Conservation (phyloP, 352 stramenopile species). For the Phytopythium litorale region DNA sequence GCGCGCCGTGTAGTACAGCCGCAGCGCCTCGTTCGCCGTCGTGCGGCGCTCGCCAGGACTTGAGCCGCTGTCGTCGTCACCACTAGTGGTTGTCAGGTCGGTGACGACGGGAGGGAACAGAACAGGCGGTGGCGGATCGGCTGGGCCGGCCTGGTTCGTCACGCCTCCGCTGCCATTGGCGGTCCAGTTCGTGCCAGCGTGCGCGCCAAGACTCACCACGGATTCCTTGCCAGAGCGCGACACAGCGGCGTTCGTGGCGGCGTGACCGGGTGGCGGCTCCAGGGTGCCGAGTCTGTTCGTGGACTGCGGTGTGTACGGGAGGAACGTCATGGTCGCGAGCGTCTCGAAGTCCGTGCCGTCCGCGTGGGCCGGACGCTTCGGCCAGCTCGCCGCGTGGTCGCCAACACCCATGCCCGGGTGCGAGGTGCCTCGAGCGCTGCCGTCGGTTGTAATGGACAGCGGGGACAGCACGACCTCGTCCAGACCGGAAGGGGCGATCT, state of each 20-base stretch:
- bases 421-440: not conserved
- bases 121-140: not conserved
- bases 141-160: not conserved
- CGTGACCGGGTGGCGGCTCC: not conserved
- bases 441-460: not conserved
- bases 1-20: conserved; percentile 3
- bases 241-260: not conserved
- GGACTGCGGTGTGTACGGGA: not conserved
- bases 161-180: not conserved
- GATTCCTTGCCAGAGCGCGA: not conserved
- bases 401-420: not conserved
- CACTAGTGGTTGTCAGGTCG: not conserved
- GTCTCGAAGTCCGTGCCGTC: not conserved
- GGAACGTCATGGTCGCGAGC: not conserved
- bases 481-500: not conserved
- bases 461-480: not conserved
- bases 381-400: not conserved
- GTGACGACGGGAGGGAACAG: not conserved
- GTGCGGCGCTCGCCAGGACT: not conserved
- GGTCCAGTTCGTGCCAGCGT: not conserved
- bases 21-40: conserved; percentile 3
- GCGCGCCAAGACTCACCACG: not conserved
- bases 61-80: not conserved
- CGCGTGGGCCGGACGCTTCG: not conserved
- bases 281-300: not conserved